phyloP scores from a whole-genome alignment of 2,329 filamentous ascomycete species.

The Capronia americana region DNA sequence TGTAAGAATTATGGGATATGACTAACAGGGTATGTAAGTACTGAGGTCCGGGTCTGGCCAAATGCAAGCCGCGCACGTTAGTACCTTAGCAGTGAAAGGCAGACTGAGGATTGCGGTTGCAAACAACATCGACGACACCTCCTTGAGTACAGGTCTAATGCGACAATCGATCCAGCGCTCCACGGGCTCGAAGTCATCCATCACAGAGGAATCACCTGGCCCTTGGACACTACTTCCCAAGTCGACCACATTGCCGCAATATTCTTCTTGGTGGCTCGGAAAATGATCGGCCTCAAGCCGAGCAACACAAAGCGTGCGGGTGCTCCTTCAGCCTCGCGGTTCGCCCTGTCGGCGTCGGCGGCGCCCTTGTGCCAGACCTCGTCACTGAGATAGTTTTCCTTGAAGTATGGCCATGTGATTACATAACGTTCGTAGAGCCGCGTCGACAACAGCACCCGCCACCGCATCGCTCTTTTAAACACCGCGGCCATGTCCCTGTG shows the following conservation, averaged over 20 bases:
- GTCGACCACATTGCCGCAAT: not conserved
- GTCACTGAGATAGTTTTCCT: not conserved
- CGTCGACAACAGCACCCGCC: not conserved
- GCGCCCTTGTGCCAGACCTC: not conserved
- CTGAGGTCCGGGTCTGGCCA: no score
- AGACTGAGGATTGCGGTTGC: no score
- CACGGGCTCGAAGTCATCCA: not conserved
- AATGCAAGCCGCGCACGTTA: no score
- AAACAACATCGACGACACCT: no score
- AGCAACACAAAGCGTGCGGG: not conserved
- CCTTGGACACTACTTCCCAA: not conserved
- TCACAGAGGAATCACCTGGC: constrained; percentile 1
- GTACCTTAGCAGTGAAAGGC: no score
- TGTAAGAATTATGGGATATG: no score
- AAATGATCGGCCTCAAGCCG: not conserved
- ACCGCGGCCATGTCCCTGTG: not conserved
- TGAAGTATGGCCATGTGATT: not conserved
- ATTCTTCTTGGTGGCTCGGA: not conserved
- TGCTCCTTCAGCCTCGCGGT: not conserved
- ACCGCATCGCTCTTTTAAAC: not conserved
- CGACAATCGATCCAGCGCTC: no score
- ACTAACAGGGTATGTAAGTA: no score
- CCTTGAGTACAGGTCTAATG: no score
- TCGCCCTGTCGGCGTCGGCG: not conserved
- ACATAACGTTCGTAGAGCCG: not conserved